phyloP scores from a whole-genome alignment of 345 rosid genomes.

The Salix caprea region DNA sequence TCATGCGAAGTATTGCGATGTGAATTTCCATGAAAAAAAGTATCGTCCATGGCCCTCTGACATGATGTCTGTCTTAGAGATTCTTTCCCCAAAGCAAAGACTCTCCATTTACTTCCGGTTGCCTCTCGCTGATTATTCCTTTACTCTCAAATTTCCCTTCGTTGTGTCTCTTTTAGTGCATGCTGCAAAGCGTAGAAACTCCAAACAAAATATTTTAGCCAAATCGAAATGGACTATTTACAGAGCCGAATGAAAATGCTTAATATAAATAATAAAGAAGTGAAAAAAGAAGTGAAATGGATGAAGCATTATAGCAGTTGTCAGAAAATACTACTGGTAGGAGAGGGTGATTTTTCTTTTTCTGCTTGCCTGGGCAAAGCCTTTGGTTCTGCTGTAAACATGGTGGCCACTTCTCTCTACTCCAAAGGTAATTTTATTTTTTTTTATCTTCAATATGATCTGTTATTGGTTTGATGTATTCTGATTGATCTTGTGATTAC shows the following conservation, averaged over 20 bases:
- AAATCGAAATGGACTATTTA: too few species aligned
- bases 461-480: too few species aligned
- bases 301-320: not conserved
- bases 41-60: not conserved
- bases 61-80: not conserved
- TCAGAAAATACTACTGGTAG: not conserved
- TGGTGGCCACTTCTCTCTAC: slow-evolving; percentile 20
- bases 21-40: not conserved
- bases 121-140: not conserved
- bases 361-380: slow-evolving; percentile 15
- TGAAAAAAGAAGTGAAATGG: not conserved
- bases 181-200: too few species aligned
- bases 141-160: not conserved
- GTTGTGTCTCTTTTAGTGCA: too few species aligned
- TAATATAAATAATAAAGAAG: not conserved
- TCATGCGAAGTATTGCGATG: not conserved
- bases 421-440: not conserved
- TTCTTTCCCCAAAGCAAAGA: not conserved
- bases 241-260: too few species aligned
- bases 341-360: slow-evolving; percentile 15
- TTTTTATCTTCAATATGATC: too few species aligned
- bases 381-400: slow-evolving; percentile 17
- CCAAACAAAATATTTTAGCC: too few species aligned
- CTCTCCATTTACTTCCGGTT: not conserved
- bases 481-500: too few species aligned